These are phyloP conservation scores for Moesziomyces antarcticus DNA, from an alignment of 1,284 basidiomycete species.

Conservation along the genomic window DNA sequence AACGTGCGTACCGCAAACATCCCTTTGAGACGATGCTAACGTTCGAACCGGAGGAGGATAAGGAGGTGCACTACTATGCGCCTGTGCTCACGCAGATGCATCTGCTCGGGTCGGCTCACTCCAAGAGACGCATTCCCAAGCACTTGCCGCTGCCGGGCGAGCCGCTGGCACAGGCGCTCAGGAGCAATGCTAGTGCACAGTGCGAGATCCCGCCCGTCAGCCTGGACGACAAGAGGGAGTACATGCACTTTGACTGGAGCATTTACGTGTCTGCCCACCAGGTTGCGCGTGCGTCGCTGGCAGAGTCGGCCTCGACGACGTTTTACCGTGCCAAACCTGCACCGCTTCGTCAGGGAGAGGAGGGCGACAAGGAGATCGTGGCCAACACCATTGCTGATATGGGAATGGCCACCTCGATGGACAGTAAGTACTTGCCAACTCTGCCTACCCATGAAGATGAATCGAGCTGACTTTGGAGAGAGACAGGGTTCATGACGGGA, in stretches of 20 bases:
- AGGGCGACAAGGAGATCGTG: slow-evolving; percentile 7
- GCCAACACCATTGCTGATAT: slow-evolving; percentile 3
- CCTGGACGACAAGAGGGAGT: slow-evolving; percentile 5
- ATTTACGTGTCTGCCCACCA: slow-evolving; percentile 13
- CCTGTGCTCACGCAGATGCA: slow-evolving; percentile 6
- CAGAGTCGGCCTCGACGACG: neutral
- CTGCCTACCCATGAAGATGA: too few species aligned
- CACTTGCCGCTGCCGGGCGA: neutral
- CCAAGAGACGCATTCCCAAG: slow-evolving; percentile 10
- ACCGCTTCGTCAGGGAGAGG: slow-evolving; percentile 4
- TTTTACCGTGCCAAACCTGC: neutral
- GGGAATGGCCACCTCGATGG: neutral
- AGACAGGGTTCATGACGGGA: slow-evolving; percentile 2
- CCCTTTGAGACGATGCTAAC: slow-evolving; percentile 23
- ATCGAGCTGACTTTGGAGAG: too few species aligned
- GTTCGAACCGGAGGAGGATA: neutral
- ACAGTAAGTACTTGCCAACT: neutral
- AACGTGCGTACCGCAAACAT: slow-evolving; percentile 4
- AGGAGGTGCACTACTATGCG: slow-evolving; percentile 6
- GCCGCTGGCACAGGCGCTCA: neutral
- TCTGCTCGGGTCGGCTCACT: neutral
- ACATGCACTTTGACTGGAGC: slow-evolving; percentile 20
- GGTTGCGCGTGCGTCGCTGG: slow-evolving; percentile 1
- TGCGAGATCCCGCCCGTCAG: slow-evolving; percentile 12
- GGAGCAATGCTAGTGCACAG: slow-evolving; percentile 8